phyloP scores from a whole-genome alignment of 805 yeast species.

The Saturnispora besseyi region DNA sequence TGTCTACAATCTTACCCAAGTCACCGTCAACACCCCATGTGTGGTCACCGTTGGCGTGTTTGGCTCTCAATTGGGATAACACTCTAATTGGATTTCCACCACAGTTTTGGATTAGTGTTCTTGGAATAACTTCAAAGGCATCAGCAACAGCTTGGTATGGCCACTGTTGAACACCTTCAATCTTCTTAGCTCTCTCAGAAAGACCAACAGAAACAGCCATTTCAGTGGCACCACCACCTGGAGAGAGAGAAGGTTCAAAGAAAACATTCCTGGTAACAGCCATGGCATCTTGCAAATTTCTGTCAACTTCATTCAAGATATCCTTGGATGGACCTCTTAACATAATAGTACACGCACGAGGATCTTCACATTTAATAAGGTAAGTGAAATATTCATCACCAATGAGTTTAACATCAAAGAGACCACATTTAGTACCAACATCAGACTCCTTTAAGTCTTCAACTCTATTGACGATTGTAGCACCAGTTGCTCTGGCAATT shows the following conservation, averaged over 20 bases:
- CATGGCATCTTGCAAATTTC: constrained; percentile 97
- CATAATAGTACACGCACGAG: constrained; percentile 88
- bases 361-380: constrained; percentile 69
- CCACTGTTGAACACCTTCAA: constrained; percentile 96
- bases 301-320: constrained; percentile 88
- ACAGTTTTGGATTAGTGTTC: constrained; percentile 94
- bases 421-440: constrained; percentile 81
- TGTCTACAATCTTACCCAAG: constrained; percentile 85
- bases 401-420: constrained; percentile 85
- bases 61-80: constrained; percentile 86
- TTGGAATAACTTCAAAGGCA: constrained; percentile 96
- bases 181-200: constrained; percentile 81
- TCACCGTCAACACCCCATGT: constrained; percentile 95
- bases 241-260: constrained; percentile 89
- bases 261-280: constrained; percentile 92
- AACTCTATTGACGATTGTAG: constrained; percentile 89
- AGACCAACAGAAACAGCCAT: constrained; percentile 92
- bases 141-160: constrained; percentile 98
- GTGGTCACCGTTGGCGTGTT: constrained; percentile 82
- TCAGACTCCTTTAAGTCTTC: constrained; percentile 91
- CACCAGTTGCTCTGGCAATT: constrained; percentile 95
- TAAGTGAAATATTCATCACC: constrained; percentile 96
- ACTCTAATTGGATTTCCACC: constrained; percentile 94
- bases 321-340: constrained; percentile 97
- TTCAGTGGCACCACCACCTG: constrained; percentile 99